A percentile compares a stretch with the other conserved stretches of the same genome.
Evolutionary conservation across 1,284 basidiomycete genomes (phyloP).

Genomic region (Ceratobasidium sp.): DNA sequence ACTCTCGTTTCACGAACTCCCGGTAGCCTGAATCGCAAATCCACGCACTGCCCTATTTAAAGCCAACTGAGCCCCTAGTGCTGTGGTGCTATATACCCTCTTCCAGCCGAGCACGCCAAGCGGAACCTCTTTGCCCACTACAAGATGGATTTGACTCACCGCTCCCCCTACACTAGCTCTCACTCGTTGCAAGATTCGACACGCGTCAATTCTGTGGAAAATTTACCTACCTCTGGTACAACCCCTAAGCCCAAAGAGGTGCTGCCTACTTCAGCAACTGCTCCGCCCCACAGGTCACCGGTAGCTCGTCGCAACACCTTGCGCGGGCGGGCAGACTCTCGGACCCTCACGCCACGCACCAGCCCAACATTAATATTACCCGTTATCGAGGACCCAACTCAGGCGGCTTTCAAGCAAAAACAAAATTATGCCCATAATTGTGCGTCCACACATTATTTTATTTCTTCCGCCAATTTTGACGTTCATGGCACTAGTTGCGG

Average conservation of each 20-base stretch:
- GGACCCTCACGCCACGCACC: constrained; percentile 17
- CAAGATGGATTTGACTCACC: neutral
- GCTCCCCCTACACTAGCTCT: constrained; percentile 15
- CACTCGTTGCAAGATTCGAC: constrained; percentile 13
- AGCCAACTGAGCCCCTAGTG: neutral
- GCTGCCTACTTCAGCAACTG: neutral
- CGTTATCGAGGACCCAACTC: neutral
- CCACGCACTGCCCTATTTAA: neutral
- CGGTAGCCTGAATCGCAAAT: neutral
- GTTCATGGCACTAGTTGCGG: constrained; percentile 28
- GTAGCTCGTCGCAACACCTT: constrained; percentile 26
- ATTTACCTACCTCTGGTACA: neutral
- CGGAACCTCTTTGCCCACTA: neutral
- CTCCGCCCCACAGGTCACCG: constrained; percentile 10
- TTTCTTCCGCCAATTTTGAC: neutral
- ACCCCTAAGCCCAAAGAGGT: neutral
- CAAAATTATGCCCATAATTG: constrained; percentile 37
- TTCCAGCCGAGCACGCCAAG: neutral
- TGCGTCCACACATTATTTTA: neutral
- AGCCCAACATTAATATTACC: neutral
- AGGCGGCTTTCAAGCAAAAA: constrained; percentile 22
- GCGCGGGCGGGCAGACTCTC: constrained; percentile 19
- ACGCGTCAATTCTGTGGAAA: constrained; percentile 8
- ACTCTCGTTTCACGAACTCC: neutral
- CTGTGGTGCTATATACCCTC: neutral